phyloP scores from a whole-genome alignment of 441 rosid genomes.

The Populus hybrid region DNA sequence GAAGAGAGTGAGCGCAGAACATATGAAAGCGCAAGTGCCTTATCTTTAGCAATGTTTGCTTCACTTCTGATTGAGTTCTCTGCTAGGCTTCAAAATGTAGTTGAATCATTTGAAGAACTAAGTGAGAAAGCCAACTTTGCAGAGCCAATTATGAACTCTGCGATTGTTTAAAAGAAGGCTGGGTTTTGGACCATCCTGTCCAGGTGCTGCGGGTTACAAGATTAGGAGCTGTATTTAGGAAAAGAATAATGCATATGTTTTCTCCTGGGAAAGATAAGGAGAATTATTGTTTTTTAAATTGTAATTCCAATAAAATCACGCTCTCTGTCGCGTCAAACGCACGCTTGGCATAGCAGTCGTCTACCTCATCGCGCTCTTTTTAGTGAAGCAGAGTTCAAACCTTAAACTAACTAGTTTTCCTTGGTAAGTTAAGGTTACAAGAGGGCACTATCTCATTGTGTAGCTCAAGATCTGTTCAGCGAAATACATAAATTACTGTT shows the following conservation, averaged over 20 bases:
- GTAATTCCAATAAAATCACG: neutral
- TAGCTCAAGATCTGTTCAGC: too few species aligned
- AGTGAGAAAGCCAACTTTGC: slow-evolving; percentile 50
- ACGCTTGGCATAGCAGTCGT: too few species aligned
- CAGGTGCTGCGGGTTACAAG: slow-evolving; percentile 6
- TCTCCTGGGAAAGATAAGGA: neutral
- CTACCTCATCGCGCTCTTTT: too few species aligned
- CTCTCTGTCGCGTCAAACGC: neutral
- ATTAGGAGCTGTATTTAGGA: neutral
- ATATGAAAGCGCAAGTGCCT: slow-evolving; percentile 60
- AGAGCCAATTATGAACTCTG: slow-evolving; percentile 25
- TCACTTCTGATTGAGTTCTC: slow-evolving; percentile 70
- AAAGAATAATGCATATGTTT: too few species aligned
- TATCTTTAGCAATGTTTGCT: slow-evolving; percentile 65
- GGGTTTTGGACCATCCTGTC: slow-evolving; percentile 14
- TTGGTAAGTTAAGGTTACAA: too few species aligned
- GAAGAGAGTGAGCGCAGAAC: slow-evolving; percentile 24
- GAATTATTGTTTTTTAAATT: neutral
- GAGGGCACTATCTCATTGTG: too few species aligned
- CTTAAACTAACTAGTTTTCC: too few species aligned
- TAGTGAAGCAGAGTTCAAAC: too few species aligned
- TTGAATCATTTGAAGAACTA: slow-evolving; percentile 53
- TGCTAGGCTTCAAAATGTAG: slow-evolving; percentile 60
- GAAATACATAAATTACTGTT: neutral
- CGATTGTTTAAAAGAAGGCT: slow-evolving; percentile 2